phyloP scores from a whole-genome alignment of 768 basidiomycete genomes.

The Russula sp. region DNA sequence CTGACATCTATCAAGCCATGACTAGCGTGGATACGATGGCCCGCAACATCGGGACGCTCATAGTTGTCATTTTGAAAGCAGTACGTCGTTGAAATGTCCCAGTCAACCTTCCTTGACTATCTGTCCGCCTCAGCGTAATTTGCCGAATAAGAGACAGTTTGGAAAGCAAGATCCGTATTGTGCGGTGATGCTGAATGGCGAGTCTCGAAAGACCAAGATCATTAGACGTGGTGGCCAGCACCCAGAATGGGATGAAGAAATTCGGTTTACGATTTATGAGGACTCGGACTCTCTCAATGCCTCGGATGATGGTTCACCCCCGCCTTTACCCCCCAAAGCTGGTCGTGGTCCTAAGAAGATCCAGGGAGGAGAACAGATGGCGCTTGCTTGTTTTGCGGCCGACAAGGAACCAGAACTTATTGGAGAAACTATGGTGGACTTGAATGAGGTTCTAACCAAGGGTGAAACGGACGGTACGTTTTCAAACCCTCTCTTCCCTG shows the following conservation, averaged over 20 bases:
- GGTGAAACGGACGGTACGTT: conserved; percentile 93
- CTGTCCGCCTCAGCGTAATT: conserved; percentile 58
- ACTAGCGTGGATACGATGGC: conserved; percentile 54
- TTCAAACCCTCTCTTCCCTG: not conserved
- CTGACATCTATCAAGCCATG: not conserved
- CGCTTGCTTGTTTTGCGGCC: conserved; percentile 88
- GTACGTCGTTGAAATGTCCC: conserved; percentile 47
- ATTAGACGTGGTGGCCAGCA: conserved; percentile 97
- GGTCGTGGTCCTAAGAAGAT: conserved; percentile 45
- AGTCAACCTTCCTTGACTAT: not conserved
- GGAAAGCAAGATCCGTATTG: conserved; percentile 99
- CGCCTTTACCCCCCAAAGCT: conserved; percentile 68
- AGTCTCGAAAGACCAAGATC: conserved; percentile 86
- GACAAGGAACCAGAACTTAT: conserved; percentile 96
- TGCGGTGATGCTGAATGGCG: conserved; percentile 68
- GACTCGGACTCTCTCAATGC: conserved; percentile 46
- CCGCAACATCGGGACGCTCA: conserved; percentile 86
- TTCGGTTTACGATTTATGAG: conserved; percentile 87
- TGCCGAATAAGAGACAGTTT: conserved; percentile 88
- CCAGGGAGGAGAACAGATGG: conserved; percentile 72
- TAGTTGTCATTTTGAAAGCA: conserved; percentile 91
- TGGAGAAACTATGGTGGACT: conserved; percentile 84
- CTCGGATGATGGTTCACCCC: conserved; percentile 44
- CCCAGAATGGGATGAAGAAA: conserved; percentile 98
- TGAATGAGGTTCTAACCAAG: conserved; percentile 86